Conservation (phyloP, 164 flowering plant genomes). For the Piper longum region DNA sequence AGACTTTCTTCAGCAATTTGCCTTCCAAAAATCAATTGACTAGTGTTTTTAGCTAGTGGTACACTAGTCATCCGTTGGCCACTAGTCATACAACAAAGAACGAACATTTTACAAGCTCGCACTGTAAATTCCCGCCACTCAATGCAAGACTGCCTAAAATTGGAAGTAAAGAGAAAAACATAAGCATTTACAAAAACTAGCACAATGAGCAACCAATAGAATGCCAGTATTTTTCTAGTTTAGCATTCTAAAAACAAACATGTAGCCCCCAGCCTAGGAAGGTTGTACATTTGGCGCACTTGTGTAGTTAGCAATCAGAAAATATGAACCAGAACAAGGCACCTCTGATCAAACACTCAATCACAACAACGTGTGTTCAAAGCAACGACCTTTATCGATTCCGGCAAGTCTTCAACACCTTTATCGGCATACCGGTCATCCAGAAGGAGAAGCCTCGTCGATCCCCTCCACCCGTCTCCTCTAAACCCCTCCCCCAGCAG, state of each 20-base stretch:
- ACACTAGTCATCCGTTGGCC: slow-evolving; percentile 79
- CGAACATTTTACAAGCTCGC: slow-evolving; percentile 74
- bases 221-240: neutral
- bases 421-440: slow-evolving; percentile 49
- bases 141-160: slow-evolving; percentile 33
- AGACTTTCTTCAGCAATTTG: too few species aligned
- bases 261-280: too few species aligned
- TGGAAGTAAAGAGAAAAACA: neutral
- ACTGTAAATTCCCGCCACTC: slow-evolving; percentile 11
- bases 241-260: neutral
- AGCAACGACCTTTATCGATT: slow-evolving; percentile 72
- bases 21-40: neutral
- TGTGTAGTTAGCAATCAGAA: neutral
- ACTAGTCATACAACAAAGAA: slow-evolving; percentile 73
- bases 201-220: neutral
- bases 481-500: slow-evolving; percentile 58
- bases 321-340: neutral
- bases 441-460: slow-evolving; percentile 82
- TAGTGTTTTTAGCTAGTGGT: neutral
- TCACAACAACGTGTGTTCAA: neutral
- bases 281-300: neutral
- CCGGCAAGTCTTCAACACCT: slow-evolving; percentile 49
- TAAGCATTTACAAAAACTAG: neutral
- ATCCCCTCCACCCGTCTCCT: slow-evolving; percentile 57
- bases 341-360: neutral